Conservation (phyloP, 208 protist genomes). For the Tritrichomonas foetus region DNA sequence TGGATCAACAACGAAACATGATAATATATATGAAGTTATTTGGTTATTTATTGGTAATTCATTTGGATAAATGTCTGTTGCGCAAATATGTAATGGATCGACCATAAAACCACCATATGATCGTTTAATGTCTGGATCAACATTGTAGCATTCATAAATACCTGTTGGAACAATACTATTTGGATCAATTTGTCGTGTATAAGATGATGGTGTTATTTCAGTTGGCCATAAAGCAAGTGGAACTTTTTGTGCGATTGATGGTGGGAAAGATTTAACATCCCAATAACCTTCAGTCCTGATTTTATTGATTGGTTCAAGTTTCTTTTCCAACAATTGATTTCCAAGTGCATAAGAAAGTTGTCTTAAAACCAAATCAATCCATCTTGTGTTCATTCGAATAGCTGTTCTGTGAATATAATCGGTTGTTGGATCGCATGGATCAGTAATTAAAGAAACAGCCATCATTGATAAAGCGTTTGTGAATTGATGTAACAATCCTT, state of each 20-base stretch:
- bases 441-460: background rate
- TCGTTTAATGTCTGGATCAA: background rate
- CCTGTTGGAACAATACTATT: background rate
- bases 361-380: background rate
- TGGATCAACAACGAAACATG: background rate
- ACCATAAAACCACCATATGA: background rate
- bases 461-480: background rate
- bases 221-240: background rate
- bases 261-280: conserved; percentile 4
- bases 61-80: too few species aligned
- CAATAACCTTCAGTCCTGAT: background rate
- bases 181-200: background rate
- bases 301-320: background rate
- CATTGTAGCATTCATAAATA: background rate
- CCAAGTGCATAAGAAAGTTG: background rate
- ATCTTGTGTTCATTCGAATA: background rate
- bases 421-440: background rate
- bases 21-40: background rate
- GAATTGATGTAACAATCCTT: background rate
- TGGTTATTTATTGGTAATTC: background rate
- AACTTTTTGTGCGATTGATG: background rate
- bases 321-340: background rate
- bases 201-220: background rate
- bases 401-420: background rate
- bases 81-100: background rate